phyloP scores from a whole-genome alignment of 108 stramenopile genomes.

The Fistulifera pelliculosa region DNA sequence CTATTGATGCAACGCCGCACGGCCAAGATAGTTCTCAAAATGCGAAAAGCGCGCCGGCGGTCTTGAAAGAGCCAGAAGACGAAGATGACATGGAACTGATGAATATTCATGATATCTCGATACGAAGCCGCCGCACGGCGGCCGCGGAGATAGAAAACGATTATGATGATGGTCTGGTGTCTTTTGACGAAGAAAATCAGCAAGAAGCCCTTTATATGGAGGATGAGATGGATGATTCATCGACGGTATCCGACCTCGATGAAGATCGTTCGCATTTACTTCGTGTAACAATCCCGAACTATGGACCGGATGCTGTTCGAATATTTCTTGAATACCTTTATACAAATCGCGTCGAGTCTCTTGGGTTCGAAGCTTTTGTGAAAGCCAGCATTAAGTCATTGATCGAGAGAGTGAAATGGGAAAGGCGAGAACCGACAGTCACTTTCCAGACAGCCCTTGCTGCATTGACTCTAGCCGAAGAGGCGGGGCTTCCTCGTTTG shows the following conservation, averaged over 20 bases:
- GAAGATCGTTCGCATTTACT: background rate
- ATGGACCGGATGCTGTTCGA: constrained; percentile 78
- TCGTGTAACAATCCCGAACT: constrained; percentile 16
- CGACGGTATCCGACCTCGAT: background rate
- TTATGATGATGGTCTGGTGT: constrained; percentile 44
- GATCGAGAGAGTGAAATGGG: no score
- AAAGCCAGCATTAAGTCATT: constrained; percentile 12
- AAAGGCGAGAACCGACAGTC: constrained; percentile 27
- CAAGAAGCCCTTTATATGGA: constrained; percentile 6
- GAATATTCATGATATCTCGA: background rate
- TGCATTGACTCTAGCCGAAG: constrained; percentile 66
- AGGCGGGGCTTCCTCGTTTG: constrained; percentile 61
- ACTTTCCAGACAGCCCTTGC: constrained; percentile 59
- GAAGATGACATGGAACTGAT: constrained; percentile 5
- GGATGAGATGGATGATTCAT: background rate
- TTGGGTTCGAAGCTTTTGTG: constrained; percentile 63
- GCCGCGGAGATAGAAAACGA: constrained; percentile 20
- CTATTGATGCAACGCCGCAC: background rate
- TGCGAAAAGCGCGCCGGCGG: no score
- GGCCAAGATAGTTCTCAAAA: background rate
- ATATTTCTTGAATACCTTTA: constrained; percentile 82
- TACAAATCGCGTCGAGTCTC: constrained; percentile 66
- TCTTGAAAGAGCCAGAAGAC: constrained; percentile 1
- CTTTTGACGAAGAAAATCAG: constrained; percentile 36
- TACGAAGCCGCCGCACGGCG: background rate